Base-by-base conservation (phyloP, 108 stramenopile genomes). In the Thalassiosira profunda region DNA sequence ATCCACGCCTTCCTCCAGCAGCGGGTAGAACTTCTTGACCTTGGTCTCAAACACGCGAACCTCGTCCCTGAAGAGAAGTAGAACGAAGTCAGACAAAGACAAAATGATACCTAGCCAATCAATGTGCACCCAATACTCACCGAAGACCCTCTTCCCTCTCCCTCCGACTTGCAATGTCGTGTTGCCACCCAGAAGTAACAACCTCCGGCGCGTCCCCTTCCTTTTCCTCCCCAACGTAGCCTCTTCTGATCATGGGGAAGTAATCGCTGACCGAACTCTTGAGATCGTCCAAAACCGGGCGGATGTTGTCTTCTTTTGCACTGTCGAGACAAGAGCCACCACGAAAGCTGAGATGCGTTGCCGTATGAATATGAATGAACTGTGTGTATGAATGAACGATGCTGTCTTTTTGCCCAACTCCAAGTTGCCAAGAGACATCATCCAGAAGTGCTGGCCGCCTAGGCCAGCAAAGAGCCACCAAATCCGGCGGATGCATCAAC, bases 231-330 rank as follows among this genome's bases (percentile, higher is more conserved):
- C 61, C 86, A 25, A 49, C 62, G 43, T 85, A 71, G 18, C 94
- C 94, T 38, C 94, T 79, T 42, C 76, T 74, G 48, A 95, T 91
- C 87, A 88, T 82, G 6, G 94, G 94, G 63, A 95, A 84, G 35
- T 92, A 89, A 20, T 89, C 85, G 40, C 81, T 85, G 2, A 76
- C 73, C 17, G 78, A 67, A 8, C 67, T 33, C 41, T 52, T 30
- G 67, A 75, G 28, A 1, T 37, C 64, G 21, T 65, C 57, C 26
- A 70, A 68, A 25, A n/a, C n/a, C n/a, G n/a, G n/a, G n/a, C n/a
- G n/a, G n/a, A n/a, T n/a, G n/a, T n/a, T n/a, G n/a, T 51, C 61
- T 47, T 70, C 36, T 67, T 62, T 31, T 53, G 72, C 66, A 55
- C n/a, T n/a, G n/a, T n/a, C n/a, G n/a, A n/a, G n/a, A n/a, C n/a